Evolutionary conservation across 2,329 filamentous ascomycete species (phyloP).

Genomic region (Pezicula radicicola): DNA sequence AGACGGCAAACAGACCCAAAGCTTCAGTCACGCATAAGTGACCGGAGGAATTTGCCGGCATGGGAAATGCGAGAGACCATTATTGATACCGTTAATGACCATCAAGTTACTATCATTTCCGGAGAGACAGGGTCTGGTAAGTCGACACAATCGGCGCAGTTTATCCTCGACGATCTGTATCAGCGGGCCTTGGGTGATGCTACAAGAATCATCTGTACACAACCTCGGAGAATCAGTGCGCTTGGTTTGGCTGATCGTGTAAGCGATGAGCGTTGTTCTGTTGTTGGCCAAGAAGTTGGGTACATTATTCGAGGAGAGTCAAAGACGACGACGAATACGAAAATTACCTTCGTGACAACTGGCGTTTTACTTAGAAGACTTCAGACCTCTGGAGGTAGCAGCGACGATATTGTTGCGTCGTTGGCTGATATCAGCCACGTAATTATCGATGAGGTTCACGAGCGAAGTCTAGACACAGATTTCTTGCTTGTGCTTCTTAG

Average conservation of each 20-base stretch:
- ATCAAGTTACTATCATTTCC: constrained; percentile 93
- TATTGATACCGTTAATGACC: constrained; percentile 67
- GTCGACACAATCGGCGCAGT: constrained; percentile 95
- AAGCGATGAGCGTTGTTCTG: constrained; percentile 81
- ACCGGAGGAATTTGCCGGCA: constrained; percentile 74
- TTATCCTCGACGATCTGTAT: constrained; percentile 89
- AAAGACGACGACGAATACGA: constrained; percentile 69
- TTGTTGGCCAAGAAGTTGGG: constrained; percentile 83
- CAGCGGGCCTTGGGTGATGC: constrained; percentile 68
- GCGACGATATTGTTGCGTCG: constrained; percentile 76
- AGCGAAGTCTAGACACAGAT: constrained; percentile 91
- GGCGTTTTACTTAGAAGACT: constrained; percentile 86
- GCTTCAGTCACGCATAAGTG: constrained; percentile 72
- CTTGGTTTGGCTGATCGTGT: constrained; percentile 92
- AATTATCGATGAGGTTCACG: constrained; percentile 95
- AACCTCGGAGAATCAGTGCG: constrained; percentile 91
- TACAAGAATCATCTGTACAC: constrained; percentile 92
- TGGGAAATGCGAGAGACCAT: constrained; percentile 81
- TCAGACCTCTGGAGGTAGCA: constrained; percentile 81
- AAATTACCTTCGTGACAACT: constrained; percentile 93
- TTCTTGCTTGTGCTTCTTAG: constrained; percentile 86
- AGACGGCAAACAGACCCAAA: constrained; percentile 60
- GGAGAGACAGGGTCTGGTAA: constrained; percentile 97
- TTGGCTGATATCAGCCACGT: constrained; percentile 91
- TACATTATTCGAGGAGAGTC: constrained; percentile 92